phyloP scores from a whole-genome alignment of 2,329 filamentous ascomycete genomes.

The Aspergillus quadrilineatus region DNA sequence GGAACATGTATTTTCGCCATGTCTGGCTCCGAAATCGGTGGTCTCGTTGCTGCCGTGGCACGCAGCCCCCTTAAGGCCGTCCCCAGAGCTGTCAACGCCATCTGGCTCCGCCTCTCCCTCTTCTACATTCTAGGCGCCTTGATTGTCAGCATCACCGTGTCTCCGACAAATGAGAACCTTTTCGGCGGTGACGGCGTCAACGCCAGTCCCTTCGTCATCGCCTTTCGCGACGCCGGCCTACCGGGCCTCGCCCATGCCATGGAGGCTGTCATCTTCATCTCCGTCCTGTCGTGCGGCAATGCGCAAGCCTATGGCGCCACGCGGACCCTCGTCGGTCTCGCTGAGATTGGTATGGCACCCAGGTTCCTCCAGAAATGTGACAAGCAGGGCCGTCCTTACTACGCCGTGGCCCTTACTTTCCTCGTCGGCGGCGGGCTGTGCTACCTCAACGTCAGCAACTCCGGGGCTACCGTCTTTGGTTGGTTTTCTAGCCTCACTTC shows the following conservation, averaged over 20 bases:
- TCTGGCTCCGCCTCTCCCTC: constrained; percentile 48
- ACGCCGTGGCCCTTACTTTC: constrained; percentile 61
- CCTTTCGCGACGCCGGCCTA: constrained; percentile 44
- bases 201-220: constrained; percentile 47
- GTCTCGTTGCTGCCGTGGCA: constrained; percentile 47
- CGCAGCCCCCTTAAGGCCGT: constrained; percentile 45
- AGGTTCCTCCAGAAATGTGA: constrained; percentile 35
- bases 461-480: constrained; percentile 45
- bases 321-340: constrained; percentile 47
- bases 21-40: constrained; percentile 46
- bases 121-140: constrained; percentile 49
- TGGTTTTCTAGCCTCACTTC: constrained; percentile 52
- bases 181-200: constrained; percentile 46
- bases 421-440: constrained; percentile 62
- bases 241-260: constrained; percentile 47
- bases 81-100: constrained; percentile 47
- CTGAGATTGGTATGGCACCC: constrained; percentile 46
- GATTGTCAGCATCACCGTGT: constrained; percentile 47
- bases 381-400: constrained; percentile 41
- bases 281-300: constrained; percentile 47
- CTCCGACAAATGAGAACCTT: constrained; percentile 41
- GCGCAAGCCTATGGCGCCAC: constrained; percentile 47
- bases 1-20: constrained; percentile 41
- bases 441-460: constrained; percentile 47
- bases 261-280: constrained; percentile 51